Evolutionary conservation across 441 rosid genomes (phyloP).

Genomic region (Pelargonium fulgidum): DNA sequence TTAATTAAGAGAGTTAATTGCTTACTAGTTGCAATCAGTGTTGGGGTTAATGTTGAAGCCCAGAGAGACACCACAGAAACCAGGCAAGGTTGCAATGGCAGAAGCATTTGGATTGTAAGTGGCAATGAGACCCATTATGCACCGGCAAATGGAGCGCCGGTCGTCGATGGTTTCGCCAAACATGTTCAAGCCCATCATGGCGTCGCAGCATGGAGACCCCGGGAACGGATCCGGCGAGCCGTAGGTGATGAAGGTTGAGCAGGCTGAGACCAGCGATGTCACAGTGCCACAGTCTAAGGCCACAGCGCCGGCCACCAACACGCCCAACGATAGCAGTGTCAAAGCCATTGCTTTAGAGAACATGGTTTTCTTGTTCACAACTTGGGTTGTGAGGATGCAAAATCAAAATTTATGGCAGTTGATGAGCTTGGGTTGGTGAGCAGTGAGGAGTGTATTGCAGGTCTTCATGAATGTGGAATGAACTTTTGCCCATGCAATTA

Average conservation of each 20-base stretch:
- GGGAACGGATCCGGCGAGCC: slow-evolving; percentile 72
- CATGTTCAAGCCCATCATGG: slow-evolving; percentile 38
- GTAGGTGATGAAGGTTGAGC: slow-evolving; percentile 49
- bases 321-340: slow-evolving; percentile 22
- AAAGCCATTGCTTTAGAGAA: neutral
- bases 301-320: slow-evolving; percentile 15
- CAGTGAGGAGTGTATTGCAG: too few relatives aligned
- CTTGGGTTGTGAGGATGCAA: too few relatives aligned
- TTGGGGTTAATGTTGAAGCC: slow-evolving; percentile 61
- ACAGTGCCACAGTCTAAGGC: slow-evolving; percentile 49
- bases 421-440: too few relatives aligned
- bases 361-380: neutral
- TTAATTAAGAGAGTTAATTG: neutral
- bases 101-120: slow-evolving; percentile 50
- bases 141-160: slow-evolving; percentile 40
- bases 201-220: slow-evolving; percentile 65
- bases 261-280: slow-evolving; percentile 42
- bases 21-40: slow-evolving; percentile 54
- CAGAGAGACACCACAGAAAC: slow-evolving; percentile 58
- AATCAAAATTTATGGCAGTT: too few relatives aligned
- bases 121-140: slow-evolving; percentile 49
- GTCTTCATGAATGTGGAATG: too few relatives aligned
- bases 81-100: slow-evolving; percentile 62
- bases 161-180: slow-evolving; percentile 36
- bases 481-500: too few relatives aligned